phyloP scores from a whole-genome alignment of 495 filamentous ascomycete species.

The Cairneyella variabilis region DNA sequence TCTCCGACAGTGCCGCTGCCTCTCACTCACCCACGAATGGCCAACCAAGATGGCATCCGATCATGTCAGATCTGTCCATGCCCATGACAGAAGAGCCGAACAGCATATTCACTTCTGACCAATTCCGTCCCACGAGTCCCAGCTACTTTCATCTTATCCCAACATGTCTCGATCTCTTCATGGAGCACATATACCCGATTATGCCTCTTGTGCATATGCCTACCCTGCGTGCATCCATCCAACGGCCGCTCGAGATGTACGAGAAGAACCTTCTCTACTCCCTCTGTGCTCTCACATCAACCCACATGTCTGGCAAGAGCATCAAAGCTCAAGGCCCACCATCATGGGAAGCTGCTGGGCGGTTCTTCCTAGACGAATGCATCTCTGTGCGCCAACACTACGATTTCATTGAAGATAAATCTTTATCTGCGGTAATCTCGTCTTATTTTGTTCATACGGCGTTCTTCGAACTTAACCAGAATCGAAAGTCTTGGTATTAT shows the following conservation, averaged over 20 bases:
- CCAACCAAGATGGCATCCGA: conserved; percentile 20
- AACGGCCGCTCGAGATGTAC: conserved; percentile 23
- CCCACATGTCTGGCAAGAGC: conserved; percentile 31
- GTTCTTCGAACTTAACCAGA: conserved; percentile 33
- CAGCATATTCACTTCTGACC: conserved; percentile 27
- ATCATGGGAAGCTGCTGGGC: conserved; percentile 33
- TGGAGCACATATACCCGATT: conserved; percentile 37
- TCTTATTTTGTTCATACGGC: conserved; percentile 34
- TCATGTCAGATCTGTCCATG: conserved; percentile 15
- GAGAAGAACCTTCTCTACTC: conserved; percentile 32
- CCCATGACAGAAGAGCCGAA: conserved; percentile 23
- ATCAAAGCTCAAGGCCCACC: conserved; percentile 23
- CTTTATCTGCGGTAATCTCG: conserved; percentile 29
- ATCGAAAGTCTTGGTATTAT: conserved; percentile 52
- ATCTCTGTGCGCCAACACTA: conserved; percentile 29
- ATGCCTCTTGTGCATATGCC: conserved; percentile 37
- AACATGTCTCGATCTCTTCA: conserved; percentile 36
- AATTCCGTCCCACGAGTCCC: conserved; percentile 25
- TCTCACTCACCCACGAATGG: conserved; percentile 6
- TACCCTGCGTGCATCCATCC: conserved; percentile 22
- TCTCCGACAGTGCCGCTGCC: conserved; percentile 14
- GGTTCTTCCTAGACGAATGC: conserved; percentile 35
- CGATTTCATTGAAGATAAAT: conserved; percentile 32
- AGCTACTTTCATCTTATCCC: conserved; percentile 31
- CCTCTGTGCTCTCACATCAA: conserved; percentile 33